Evolutionary conservation across 2,329 filamentous ascomycete genomes (phyloP).

Genomic region (Curvularia verruculosa): DNA sequence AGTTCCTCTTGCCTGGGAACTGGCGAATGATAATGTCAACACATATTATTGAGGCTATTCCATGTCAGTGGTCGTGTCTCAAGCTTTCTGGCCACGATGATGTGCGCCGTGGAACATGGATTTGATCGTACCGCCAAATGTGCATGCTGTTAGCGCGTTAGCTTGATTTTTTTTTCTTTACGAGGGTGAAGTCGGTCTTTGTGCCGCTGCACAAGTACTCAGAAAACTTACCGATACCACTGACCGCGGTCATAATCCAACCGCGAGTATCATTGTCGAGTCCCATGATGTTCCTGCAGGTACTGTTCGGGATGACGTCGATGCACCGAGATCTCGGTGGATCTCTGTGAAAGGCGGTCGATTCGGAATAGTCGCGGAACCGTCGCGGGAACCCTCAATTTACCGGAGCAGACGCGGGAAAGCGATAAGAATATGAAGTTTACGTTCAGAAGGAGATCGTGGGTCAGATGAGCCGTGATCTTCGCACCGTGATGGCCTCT

Average conservation of each 20-base stretch:
- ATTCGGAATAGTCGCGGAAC: conserved; percentile 1
- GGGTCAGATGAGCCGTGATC: conserved; percentile 15
- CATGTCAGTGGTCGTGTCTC: conserved; percentile 34
- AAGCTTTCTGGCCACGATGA: not conserved
- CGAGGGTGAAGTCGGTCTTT: not conserved
- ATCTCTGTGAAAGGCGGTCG: not conserved
- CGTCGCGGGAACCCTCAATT: not conserved
- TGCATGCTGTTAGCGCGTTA: conserved; percentile 43
- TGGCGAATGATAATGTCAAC: conserved; percentile 77
- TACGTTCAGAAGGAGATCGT: conserved; percentile 9
- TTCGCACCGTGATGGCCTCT: conserved; percentile 26
- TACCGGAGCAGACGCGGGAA: conserved; percentile 1
- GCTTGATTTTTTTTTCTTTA: conserved; percentile 1
- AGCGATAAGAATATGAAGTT: conserved; percentile 7
- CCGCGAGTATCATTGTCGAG: conserved; percentile 74
- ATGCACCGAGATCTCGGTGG: conserved; percentile 10
- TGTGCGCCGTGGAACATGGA: not conserved
- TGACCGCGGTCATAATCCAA: conserved; percentile 86
- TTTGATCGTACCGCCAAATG: conserved; percentile 41
- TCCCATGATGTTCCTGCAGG: conserved; percentile 29
- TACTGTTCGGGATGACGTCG: conserved; percentile 31
- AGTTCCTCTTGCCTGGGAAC: conserved; percentile 75
- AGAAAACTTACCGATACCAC: conserved; percentile 69
- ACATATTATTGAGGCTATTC: conserved; percentile 78
- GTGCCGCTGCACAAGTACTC: conserved; percentile 3